phyloP scores from a whole-genome alignment of 345 rosid genomes.

The Camelina neglecta region DNA sequence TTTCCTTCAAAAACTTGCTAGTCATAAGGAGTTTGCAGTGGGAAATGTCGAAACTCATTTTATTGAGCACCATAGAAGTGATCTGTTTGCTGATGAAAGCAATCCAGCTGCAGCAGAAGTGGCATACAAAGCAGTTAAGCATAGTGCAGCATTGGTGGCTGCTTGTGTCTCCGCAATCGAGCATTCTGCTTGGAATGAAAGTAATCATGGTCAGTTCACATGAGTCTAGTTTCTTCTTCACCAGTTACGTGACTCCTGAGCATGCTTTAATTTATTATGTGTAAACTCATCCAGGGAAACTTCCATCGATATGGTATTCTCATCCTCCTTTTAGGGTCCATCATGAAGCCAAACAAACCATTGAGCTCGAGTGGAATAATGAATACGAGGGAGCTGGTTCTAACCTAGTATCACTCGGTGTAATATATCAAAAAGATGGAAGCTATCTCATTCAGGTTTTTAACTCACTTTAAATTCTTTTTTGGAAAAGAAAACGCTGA shows the following conservation, averaged over 20 bases:
- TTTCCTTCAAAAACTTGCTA: conserved; percentile 80
- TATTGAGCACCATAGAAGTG: conserved; percentile 76
- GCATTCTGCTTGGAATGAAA: conserved; percentile 50
- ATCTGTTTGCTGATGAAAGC: conserved; percentile 69
- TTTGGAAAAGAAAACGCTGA: background rate
- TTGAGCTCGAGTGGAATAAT: conserved; percentile 80
- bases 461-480: conserved; percentile 27
- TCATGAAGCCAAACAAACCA: conserved; percentile 57
- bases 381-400: conserved; percentile 57
- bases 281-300: conserved; percentile 56
- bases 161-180: conserved; percentile 78
- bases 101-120: conserved; percentile 52
- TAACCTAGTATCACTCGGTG: conserved; percentile 49
- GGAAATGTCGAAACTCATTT: conserved; percentile 95
- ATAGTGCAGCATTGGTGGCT: conserved; percentile 66
- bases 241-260: conserved; percentile 13
- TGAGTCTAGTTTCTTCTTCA: conserved; percentile 32
- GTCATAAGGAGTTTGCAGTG: conserved; percentile 71
- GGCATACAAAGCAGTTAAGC: conserved; percentile 55
- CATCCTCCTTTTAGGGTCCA: conserved; percentile 85
- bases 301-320: conserved; percentile 68
- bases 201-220: conserved; percentile 55
- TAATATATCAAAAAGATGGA: conserved; percentile 64
- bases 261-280: conserved; percentile 32
- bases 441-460: conserved; percentile 75